Evolutionary conservation across 257 asterid genomes (phyloP).

Genomic region (Ajuga chamaepitys): DNA sequence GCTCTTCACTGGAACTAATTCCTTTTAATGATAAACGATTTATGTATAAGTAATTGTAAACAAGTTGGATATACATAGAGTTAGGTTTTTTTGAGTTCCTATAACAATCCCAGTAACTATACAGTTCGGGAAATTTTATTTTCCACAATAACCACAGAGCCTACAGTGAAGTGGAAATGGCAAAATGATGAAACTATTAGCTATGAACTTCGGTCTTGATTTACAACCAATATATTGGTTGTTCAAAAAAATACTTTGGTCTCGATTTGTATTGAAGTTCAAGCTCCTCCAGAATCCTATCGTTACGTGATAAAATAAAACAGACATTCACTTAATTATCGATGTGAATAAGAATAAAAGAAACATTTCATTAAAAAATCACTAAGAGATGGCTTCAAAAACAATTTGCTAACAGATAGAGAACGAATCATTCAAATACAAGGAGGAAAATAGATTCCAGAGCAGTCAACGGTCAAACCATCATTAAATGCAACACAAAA

Average conservation of each 20-base stretch:
- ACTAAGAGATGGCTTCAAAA: not conserved
- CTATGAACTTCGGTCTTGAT: conserved; percentile 1
- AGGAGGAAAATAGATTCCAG: conserved; percentile 7
- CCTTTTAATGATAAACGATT: not conserved
- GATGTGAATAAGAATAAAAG: too few species aligned
- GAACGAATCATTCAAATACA: not conserved
- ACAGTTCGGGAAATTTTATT: not conserved
- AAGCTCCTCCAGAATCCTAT: not conserved
- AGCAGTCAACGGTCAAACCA: conserved; percentile 14
- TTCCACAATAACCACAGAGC: not conserved
- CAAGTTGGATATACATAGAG: not conserved
- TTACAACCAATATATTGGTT: too few species aligned
- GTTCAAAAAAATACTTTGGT: too few species aligned
- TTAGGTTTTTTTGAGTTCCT: not conserved
- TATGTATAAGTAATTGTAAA: not conserved
- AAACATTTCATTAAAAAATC: not conserved
- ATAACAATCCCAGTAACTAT: not conserved
- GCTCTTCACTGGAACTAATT: not conserved
- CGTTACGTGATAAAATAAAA: not conserved
- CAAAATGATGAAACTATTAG: not conserved
- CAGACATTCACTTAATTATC: too few species aligned
- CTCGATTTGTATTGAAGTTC: not conserved
- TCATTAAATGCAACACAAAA: conserved; percentile 9
- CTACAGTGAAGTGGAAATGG: not conserved
- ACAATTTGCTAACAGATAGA: too few species aligned